Evolutionary conservation across 139 green algal genomes (phyloP).

Genomic region (Chlorella sp.): DNA sequence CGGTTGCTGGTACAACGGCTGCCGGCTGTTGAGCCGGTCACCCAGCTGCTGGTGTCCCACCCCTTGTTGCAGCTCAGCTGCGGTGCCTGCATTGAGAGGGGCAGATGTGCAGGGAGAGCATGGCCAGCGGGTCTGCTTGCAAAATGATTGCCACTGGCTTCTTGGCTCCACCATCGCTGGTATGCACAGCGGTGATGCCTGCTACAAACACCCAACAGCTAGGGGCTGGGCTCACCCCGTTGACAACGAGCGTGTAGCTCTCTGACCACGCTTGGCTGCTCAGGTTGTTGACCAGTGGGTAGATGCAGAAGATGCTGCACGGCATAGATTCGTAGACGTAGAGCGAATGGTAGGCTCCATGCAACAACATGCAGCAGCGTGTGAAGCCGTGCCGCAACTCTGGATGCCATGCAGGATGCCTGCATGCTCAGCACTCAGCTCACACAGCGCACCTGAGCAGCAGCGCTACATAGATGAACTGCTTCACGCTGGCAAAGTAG

Average conservation of each 20-base stretch:
- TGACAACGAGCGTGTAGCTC: constrained; percentile 37
- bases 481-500: constrained; percentile 41
- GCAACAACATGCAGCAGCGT: neutral
- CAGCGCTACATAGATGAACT: constrained; percentile 44
- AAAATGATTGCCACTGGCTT: no score
- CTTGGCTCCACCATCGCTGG: no score
- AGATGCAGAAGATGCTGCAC: constrained; percentile 50
- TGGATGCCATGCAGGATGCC: neutral
- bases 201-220: no score
- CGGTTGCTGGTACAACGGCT: constrained; percentile 37
- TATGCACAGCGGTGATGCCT: no score
- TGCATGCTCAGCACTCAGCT: no score
- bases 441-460: constrained; percentile 35
- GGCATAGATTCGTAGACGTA: neutral
- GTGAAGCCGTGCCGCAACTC: no score
- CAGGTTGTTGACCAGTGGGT: constrained; percentile 54
- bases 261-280: constrained; percentile 36
- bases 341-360: no score
- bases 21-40: constrained; percentile 46
- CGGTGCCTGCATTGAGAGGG: constrained; percentile 3
- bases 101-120: neutral
- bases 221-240: neutral
- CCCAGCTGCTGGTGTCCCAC: constrained; percentile 42
- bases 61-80: constrained; percentile 44
- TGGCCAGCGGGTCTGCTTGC: neutral